Percentiles rank a stretch among this genome's conserved stretches.
Conservation (phyloP, 1,284 basidiomycete genomes). For the Tilletia setariae region DNA sequence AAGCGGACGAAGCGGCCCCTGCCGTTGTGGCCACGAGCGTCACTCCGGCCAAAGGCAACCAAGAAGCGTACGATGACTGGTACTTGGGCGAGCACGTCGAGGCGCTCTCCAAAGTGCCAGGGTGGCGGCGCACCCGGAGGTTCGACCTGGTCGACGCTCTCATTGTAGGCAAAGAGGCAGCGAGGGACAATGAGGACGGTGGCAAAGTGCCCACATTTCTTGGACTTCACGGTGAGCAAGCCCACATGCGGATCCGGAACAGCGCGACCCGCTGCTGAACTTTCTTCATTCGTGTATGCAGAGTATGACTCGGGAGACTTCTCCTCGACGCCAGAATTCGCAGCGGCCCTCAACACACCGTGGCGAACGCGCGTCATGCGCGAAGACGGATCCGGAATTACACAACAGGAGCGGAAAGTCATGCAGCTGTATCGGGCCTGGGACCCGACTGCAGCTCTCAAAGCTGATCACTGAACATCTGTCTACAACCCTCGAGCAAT, state of each 20-base stretch:
- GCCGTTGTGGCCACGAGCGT: slow-evolving; percentile 38
- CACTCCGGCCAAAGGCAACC: slow-evolving; percentile 17
- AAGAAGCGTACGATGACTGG: slow-evolving; percentile 36
- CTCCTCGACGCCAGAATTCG: slow-evolving; percentile 28
- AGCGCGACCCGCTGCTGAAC: background rate
- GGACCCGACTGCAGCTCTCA: slow-evolving; percentile 29
- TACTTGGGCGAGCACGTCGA: slow-evolving; percentile 35
- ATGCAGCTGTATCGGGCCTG: slow-evolving; percentile 37
- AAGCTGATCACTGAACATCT: background rate
- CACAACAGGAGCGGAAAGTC: slow-evolving; percentile 34
- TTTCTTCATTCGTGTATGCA: background rate
- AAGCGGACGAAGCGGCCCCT: background rate
- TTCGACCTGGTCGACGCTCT: slow-evolving; percentile 42
- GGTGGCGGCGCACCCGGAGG: slow-evolving; percentile 40
- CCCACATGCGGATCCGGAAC: background rate
- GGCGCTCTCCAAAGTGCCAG: slow-evolving; percentile 31
- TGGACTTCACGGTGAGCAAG: slow-evolving; percentile 34
- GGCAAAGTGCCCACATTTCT: slow-evolving; percentile 27
- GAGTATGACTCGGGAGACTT: slow-evolving; percentile 25
- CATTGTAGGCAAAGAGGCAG: slow-evolving; percentile 19
- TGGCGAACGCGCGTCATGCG: slow-evolving; percentile 33
- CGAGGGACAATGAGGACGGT: slow-evolving; percentile 20
- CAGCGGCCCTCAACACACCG: slow-evolving; percentile 24
- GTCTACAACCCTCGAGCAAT: no score
- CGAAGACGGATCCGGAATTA: slow-evolving; percentile 17